Evolutionary conservation across 805 yeast genomes (phyloP).

Genomic region (Dipodascopsis uninucleata): DNA sequence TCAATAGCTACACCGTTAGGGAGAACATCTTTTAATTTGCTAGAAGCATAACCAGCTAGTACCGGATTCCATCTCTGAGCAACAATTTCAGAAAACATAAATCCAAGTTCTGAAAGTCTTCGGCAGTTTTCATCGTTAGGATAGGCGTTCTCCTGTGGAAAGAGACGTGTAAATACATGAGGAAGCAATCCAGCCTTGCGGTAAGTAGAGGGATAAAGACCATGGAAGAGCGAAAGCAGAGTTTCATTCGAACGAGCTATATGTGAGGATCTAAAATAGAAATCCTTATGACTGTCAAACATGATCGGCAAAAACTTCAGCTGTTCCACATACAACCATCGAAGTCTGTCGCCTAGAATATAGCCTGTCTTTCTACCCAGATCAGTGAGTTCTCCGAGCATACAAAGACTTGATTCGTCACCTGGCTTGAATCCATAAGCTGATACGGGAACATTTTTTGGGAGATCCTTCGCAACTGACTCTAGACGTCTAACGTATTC

Average conservation of each 20-base stretch:
- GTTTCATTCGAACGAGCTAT: conserved; percentile 27
- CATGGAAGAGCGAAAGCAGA: conserved; percentile 22
- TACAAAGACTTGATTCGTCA: conserved; percentile 16
- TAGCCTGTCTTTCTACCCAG: conserved; percentile 26
- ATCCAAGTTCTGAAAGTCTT: conserved; percentile 24
- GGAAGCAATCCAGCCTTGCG: conserved; percentile 20
- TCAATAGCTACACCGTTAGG: conserved; percentile 27
- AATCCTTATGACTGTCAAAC: conserved; percentile 11
- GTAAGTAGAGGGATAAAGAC: conserved; percentile 23
- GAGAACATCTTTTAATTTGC: conserved; percentile 18
- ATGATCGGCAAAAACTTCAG: conserved; percentile 20
- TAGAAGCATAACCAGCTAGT: conserved; percentile 23
- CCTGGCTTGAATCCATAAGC: conserved; percentile 20
- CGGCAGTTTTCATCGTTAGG: conserved; percentile 29
- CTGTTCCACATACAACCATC: conserved; percentile 23
- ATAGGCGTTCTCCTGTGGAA: conserved; percentile 28
- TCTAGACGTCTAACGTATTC: conserved; percentile 23
- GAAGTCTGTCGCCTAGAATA: conserved; percentile 22
- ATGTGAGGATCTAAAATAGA: conserved; percentile 27
- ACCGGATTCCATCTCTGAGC: conserved; percentile 27
- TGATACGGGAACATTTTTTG: conserved; percentile 19
- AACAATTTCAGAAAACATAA: conserved; percentile 26
- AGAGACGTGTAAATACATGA: conserved; percentile 21
- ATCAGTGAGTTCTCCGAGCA: conserved; percentile 28
- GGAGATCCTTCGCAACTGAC: conserved; percentile 23